Evolutionary conservation across 257 asterid species (phyloP).

Genomic region (Rauvolfia tetraphylla): DNA sequence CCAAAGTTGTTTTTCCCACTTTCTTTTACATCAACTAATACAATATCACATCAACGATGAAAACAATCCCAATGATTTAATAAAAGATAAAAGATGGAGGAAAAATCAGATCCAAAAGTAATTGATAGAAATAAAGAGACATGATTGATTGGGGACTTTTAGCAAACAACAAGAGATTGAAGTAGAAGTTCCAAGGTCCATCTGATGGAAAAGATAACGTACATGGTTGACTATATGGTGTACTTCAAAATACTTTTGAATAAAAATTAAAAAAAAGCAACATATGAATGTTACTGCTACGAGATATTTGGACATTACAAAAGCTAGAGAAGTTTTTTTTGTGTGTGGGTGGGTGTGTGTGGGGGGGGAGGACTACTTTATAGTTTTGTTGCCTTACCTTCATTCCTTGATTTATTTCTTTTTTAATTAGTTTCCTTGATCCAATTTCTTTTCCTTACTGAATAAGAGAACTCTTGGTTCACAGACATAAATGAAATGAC

Average conservation of each 20-base stretch:
- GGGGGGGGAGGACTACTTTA: too few species aligned
- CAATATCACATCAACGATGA: neutral
- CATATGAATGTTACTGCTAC: neutral
- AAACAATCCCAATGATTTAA: too few species aligned
- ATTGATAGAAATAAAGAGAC: neutral
- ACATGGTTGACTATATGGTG: neutral
- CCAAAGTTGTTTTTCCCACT: neutral
- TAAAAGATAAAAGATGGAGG: neutral
- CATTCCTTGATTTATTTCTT: neutral
- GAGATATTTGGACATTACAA: neutral
- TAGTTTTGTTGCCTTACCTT: neutral
- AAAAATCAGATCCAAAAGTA: neutral
- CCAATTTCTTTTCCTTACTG: neutral
- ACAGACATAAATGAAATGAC: neutral
- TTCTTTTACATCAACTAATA: neutral
- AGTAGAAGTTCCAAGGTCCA: neutral
- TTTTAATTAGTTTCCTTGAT: constrained; percentile 1
- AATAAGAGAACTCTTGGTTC: neutral
- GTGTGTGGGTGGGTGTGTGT: too few species aligned
- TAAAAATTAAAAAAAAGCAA: neutral
- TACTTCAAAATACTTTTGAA: neutral
- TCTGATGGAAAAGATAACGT: neutral
- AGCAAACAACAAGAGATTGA: neutral
- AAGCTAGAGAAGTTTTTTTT: neutral
- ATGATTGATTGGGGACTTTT: neutral